phyloP scores from a whole-genome alignment of 441 rosid genomes.

The Euphorbia neoarborescens region DNA sequence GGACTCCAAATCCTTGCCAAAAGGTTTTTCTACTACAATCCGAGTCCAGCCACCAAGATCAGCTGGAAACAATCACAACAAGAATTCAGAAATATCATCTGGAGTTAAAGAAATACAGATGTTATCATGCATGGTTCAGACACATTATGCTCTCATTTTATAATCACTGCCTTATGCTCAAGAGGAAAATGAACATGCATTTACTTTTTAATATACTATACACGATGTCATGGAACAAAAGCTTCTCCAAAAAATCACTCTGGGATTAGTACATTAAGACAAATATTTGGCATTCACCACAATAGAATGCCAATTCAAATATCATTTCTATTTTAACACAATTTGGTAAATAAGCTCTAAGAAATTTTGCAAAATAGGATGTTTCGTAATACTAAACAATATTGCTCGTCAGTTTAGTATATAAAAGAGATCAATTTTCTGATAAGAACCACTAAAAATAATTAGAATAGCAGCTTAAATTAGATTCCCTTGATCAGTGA shows the following conservation, averaged over 20 bases:
- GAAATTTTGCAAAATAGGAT: background rate
- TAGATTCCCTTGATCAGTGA: background rate
- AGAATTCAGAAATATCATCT: background rate
- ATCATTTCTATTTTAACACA: background rate
- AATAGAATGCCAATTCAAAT: background rate
- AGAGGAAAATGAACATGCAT: background rate
- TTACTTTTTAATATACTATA: background rate
- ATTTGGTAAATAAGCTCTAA: no score
- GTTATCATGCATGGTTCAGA: constrained; percentile 10
- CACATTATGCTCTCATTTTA: background rate
- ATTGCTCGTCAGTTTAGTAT: background rate
- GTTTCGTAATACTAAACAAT: background rate
- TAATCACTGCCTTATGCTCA: background rate
- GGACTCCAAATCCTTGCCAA: constrained; percentile 83
- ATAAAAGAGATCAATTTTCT: background rate
- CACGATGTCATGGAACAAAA: background rate
- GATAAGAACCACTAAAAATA: background rate
- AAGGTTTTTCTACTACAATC: constrained; percentile 94
- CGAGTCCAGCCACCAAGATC: constrained; percentile 96
- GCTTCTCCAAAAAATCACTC: background rate
- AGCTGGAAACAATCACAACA: constrained; percentile 36
- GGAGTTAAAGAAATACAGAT: background rate
- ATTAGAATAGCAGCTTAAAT: background rate
- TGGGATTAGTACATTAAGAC: background rate
- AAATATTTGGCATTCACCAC: background rate